Evolutionary conservation across 257 asterid species (phyloP).

Genomic region (Jaltomata sinuosa): DNA sequence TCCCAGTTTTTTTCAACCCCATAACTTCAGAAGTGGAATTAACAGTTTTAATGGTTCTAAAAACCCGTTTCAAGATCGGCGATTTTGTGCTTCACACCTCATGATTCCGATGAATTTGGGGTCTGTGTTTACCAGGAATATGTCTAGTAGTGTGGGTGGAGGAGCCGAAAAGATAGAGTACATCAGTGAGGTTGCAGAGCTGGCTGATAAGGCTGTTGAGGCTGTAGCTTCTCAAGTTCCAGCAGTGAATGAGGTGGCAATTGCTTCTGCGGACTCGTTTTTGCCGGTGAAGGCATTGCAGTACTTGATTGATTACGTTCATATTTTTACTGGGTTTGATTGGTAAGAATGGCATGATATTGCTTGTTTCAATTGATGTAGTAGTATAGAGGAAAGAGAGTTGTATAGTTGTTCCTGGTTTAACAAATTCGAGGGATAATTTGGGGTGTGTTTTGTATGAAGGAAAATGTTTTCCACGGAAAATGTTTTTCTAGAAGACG

Average conservation of each 20-base stretch:
- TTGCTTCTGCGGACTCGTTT: constrained; percentile 76
- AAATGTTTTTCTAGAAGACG: too few species aligned
- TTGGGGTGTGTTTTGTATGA: background rate
- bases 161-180: constrained; percentile 41
- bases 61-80: constrained; percentile 16
- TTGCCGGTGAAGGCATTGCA: constrained; percentile 78
- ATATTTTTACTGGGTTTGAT: constrained; percentile 45
- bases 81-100: constrained; percentile 14
- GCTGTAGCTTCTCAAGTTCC: constrained; percentile 57
- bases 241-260: constrained; percentile 59
- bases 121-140: constrained; percentile 28
- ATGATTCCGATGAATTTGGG: constrained; percentile 33
- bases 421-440: background rate
- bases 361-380: background rate
- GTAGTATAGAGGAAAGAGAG: background rate
- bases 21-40: constrained; percentile 10
- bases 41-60: constrained; percentile 16
- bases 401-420: background rate
- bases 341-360: constrained; percentile 35
- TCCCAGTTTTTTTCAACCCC: constrained; percentile 20
- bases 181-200: constrained; percentile 45
- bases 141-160: constrained; percentile 45
- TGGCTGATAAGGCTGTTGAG: constrained; percentile 40
- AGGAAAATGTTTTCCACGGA: background rate
- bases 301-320: constrained; percentile 67